Percentiles rank a stretch among this genome's conserved stretches.
phyloP scores from a whole-genome alignment of 192 early-diverging fungal genomes.

The Cladochytrium replicatum region DNA sequence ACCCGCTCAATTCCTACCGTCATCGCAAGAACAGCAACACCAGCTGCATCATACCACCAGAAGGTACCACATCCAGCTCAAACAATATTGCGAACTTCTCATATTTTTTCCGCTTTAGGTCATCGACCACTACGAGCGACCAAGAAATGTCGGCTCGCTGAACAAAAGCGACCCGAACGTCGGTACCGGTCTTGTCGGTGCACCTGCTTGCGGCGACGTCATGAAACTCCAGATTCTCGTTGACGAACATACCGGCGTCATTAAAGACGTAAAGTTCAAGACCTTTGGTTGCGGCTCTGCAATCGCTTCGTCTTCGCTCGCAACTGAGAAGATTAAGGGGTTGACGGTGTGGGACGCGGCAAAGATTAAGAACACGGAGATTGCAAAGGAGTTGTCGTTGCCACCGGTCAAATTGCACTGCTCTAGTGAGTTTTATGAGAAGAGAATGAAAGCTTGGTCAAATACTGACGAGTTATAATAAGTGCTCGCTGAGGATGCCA shows the following conservation, averaged over 20 bases:
- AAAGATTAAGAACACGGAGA: constrained; percentile 92
- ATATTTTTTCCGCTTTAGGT: too few relatives aligned
- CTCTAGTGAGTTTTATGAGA: constrained; percentile 72
- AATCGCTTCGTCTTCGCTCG: constrained; percentile 84
- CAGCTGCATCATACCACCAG: too few relatives aligned
- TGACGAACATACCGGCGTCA: constrained; percentile 80
- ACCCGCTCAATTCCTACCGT: too few relatives aligned
- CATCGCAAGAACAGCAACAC: too few relatives aligned
- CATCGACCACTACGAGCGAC: constrained; percentile 95
- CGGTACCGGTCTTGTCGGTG: constrained; percentile 85
- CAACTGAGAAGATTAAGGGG: constrained; percentile 91
- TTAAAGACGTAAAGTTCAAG: constrained; percentile 95
- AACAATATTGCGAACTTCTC: too few relatives aligned
- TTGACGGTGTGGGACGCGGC: constrained; percentile 87
- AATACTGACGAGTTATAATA: too few relatives aligned
- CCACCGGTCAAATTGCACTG: constrained; percentile 98
- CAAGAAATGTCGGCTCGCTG: constrained; percentile 92
- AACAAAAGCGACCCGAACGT: constrained; percentile 78
- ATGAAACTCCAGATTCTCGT: constrained; percentile 91
- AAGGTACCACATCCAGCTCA: too few relatives aligned
- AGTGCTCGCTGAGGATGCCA: constrained; percentile 99
- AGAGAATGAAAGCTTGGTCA: too few relatives aligned
- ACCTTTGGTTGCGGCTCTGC: constrained; percentile 97
- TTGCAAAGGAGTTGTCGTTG: constrained; percentile 88
- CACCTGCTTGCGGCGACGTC: constrained; percentile 48